A percentile compares a stretch with the other conserved stretches of the same genome.
Evolutionary conservation across 2,329 filamentous ascomycete species (phyloP).

Genomic region (Cadophora sp.): DNA sequence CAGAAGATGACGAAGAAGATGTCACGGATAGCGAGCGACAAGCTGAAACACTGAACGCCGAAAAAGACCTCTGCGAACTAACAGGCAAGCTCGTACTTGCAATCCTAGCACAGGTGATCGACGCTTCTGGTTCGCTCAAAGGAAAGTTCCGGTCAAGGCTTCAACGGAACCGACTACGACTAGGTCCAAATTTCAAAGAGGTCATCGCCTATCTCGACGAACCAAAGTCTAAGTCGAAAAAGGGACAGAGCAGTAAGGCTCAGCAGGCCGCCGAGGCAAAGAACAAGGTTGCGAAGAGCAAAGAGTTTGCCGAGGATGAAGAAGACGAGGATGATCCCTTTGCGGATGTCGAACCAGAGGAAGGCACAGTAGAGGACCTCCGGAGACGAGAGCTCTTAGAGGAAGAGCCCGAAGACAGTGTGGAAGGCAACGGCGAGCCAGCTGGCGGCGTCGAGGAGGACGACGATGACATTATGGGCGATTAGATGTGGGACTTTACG

Average conservation of each 20-base stretch:
- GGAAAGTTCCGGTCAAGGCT: slow-evolving; percentile 75
- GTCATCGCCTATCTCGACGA: slow-evolving; percentile 82
- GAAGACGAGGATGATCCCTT: slow-evolving; percentile 49
- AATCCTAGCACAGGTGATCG: slow-evolving; percentile 77
- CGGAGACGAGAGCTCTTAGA: slow-evolving; percentile 61
- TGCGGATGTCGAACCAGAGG: slow-evolving; percentile 59
- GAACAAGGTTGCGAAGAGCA: slow-evolving; percentile 50
- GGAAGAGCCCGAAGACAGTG: slow-evolving; percentile 49
- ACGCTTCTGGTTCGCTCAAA: slow-evolving; percentile 63
- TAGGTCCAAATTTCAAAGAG: slow-evolving; percentile 87
- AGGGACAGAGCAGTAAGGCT: slow-evolving; percentile 48
- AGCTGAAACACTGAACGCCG: slow-evolving; percentile 74
- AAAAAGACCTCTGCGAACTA: slow-evolving; percentile 85
- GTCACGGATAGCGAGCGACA: slow-evolving; percentile 64
- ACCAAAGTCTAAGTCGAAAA: slow-evolving; percentile 57
- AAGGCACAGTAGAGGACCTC: slow-evolving; percentile 65
- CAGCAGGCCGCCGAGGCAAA: slow-evolving; percentile 50
- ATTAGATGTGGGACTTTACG: slow-evolving; percentile 40
- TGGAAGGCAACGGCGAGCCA: slow-evolving; percentile 50
- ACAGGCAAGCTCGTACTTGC: slow-evolving; percentile 85
- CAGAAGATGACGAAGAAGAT: slow-evolving; percentile 65
- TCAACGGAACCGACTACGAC: slow-evolving; percentile 76
- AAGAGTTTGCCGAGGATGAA: slow-evolving; percentile 39
- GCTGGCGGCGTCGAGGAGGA: slow-evolving; percentile 43
- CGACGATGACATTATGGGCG: slow-evolving; percentile 53